Evolutionary conservation across 2,329 filamentous ascomycete species (phyloP).

Genomic region (Phaeomoniella chlamydospora): DNA sequence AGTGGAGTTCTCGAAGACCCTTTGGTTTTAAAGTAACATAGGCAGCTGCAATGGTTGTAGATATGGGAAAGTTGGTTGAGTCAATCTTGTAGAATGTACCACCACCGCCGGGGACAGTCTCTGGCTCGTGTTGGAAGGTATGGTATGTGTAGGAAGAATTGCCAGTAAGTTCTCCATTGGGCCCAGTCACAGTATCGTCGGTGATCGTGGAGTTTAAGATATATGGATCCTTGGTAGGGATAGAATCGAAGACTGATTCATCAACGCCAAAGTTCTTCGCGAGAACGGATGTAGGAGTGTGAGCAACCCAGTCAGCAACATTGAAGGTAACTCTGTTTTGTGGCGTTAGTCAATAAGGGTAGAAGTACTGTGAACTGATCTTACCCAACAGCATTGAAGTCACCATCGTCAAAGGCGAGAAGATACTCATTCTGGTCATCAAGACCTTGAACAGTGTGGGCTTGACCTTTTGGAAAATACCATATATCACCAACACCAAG

Average conservation of each 20-base stretch:
- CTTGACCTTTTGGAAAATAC: constrained; percentile 54
- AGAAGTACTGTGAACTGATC: constrained; percentile 7
- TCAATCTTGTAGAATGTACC: constrained; percentile 52
- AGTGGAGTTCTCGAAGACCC: constrained; percentile 51
- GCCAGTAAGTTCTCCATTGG: constrained; percentile 35
- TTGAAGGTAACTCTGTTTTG: constrained; percentile 49
- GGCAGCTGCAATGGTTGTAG: constrained; percentile 50
- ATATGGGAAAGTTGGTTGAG: constrained; percentile 51
- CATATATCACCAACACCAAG: constrained; percentile 50
- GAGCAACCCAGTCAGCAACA: constrained; percentile 55
- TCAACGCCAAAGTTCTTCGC: constrained; percentile 57
- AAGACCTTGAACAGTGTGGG: constrained; percentile 47
- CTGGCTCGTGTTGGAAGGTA: constrained; percentile 39
- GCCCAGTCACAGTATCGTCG: constrained; percentile 31
- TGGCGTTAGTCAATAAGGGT: neutral
- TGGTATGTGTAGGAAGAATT: constrained; percentile 50
- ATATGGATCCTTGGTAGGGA: constrained; percentile 45
- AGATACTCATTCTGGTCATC: constrained; percentile 55
- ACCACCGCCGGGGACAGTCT: constrained; percentile 45
- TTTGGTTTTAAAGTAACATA: constrained; percentile 50
- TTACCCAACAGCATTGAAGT: constrained; percentile 52
- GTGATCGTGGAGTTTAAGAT: constrained; percentile 44
- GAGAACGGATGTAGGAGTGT: constrained; percentile 48
- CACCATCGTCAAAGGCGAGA: constrained; percentile 50
- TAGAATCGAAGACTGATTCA: constrained; percentile 41